Evolutionary conservation across 2,329 filamentous ascomycete species (phyloP).

Genomic region (Didymella lethalis): DNA sequence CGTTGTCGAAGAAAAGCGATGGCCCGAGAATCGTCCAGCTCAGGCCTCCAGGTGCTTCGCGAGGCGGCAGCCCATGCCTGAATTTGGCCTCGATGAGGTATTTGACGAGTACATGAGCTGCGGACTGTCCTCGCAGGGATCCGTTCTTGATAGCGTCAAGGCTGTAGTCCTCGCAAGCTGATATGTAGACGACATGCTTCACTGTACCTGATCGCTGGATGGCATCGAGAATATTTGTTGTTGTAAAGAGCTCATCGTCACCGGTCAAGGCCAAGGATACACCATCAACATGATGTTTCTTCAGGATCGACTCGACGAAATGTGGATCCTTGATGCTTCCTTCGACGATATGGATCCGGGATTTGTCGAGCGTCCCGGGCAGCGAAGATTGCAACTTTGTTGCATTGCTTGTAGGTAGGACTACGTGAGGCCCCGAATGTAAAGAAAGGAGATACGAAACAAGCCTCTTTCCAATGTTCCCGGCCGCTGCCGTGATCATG

Average conservation of each 20-base stretch:
- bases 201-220: not conserved
- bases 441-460: not conserved
- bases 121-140: not conserved
- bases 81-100: not conserved
- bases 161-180: constrained; percentile 1
- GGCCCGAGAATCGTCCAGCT: not conserved
- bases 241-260: not conserved
- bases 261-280: not conserved
- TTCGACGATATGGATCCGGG: not conserved
- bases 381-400: not conserved
- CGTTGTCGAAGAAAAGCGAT: not conserved
- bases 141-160: not conserved
- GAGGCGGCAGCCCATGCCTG: not conserved
- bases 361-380: not conserved
- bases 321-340: not conserved
- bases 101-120: not conserved
- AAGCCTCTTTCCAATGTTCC: not conserved
- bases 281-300: not conserved
- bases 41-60: not conserved
- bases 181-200: not conserved
- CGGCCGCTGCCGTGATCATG: not conserved
- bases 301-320: not conserved
- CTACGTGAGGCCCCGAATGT: not conserved
- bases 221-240: not conserved
- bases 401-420: not conserved